Conservation (phyloP, 768 basidiomycete species). For the Calvatia gigantea region DNA sequence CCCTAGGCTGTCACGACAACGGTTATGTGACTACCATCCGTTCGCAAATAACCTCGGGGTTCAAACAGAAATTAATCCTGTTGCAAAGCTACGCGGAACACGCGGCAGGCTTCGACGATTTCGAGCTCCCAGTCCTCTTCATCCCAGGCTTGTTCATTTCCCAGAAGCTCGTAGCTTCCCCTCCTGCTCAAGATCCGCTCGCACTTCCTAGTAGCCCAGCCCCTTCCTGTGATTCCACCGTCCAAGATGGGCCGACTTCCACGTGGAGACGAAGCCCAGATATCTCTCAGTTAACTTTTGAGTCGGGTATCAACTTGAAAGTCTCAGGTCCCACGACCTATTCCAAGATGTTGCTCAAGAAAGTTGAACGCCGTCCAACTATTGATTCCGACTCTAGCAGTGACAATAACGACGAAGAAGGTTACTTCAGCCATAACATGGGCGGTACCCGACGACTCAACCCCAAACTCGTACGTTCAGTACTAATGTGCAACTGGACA, state of each 20-base stretch:
- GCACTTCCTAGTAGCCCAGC: neutral
- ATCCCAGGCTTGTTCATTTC: conserved; percentile 59
- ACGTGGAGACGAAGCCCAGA: neutral
- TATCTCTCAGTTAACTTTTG: neutral
- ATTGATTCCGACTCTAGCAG: neutral
- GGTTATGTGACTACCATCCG: conserved; percentile 64
- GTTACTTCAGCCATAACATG: conserved; percentile 15
- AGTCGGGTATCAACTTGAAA: neutral
- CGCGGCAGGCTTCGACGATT: conserved; percentile 54
- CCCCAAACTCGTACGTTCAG: conserved; percentile 43
- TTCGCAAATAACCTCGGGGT: conserved; percentile 63
- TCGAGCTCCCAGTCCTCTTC: conserved; percentile 49
- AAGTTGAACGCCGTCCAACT: neutral
- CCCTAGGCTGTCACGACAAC: conserved; percentile 66
- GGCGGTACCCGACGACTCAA: conserved; percentile 39
- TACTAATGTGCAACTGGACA: conserved; percentile 11
- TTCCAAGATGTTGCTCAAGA: neutral
- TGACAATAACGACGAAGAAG: conserved; percentile 3
- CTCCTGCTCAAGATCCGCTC: conserved; percentile 4
- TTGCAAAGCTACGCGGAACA: conserved; percentile 61
- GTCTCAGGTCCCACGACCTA: neutral
- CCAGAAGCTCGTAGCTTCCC: conserved; percentile 40
- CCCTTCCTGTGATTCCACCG: conserved; percentile 6
- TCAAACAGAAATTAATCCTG: conserved; percentile 60
- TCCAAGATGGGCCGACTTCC: neutral